Percentiles rank a stretch among this genome's conserved stretches.
Evolutionary conservation across 306 rosid genomes (phyloP).

Genomic region (Pyrus pyrifolia): DNA sequence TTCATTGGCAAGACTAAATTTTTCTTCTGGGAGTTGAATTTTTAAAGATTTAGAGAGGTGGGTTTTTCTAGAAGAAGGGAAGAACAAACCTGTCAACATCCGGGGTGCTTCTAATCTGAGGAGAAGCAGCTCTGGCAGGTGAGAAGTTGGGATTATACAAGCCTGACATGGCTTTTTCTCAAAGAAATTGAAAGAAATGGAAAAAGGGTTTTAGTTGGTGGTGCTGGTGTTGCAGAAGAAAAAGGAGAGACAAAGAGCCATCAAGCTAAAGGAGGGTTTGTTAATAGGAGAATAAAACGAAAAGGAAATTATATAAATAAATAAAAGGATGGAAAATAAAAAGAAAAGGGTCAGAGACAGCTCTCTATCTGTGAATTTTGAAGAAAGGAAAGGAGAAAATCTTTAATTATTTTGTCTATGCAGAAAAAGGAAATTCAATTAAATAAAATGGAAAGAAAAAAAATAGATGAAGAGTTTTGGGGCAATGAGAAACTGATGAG

Average conservation of each 20-base stretch:
- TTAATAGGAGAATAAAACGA: slow-evolving; percentile 18
- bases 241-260: slow-evolving; percentile 49
- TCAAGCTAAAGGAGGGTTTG: slow-evolving; percentile 41
- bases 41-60: slow-evolving; percentile 14
- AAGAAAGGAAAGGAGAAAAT: slow-evolving; percentile 14
- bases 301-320: not conserved
- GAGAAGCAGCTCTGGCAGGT: slow-evolving; percentile 94
- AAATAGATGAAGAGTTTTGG: not conserved
- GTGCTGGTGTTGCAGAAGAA: slow-evolving; percentile 46
- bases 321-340: not conserved
- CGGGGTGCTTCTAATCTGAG: slow-evolving; percentile 79
- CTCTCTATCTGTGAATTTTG: slow-evolving; percentile 34
- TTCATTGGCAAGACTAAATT: slow-evolving; percentile 9
- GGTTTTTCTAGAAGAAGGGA: not conserved
- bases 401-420: slow-evolving; percentile 26
- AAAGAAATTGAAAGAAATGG: slow-evolving; percentile 45
- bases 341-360: slow-evolving; percentile 22
- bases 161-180: slow-evolving; percentile 69
- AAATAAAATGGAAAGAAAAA: not conserved
- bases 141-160: slow-evolving; percentile 91
- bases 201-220: slow-evolving; percentile 49
- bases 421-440: not conserved
- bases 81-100: slow-evolving; percentile 83
- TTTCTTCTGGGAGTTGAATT: not conserved
- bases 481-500: slow-evolving; percentile 9